Percentiles rank a stretch among this genome's conserved stretches.
These are phyloP conservation scores for Solanum corneliomulleri DNA, from an alignment of 257 asterid genomes.

Conservation along the genomic window DNA sequence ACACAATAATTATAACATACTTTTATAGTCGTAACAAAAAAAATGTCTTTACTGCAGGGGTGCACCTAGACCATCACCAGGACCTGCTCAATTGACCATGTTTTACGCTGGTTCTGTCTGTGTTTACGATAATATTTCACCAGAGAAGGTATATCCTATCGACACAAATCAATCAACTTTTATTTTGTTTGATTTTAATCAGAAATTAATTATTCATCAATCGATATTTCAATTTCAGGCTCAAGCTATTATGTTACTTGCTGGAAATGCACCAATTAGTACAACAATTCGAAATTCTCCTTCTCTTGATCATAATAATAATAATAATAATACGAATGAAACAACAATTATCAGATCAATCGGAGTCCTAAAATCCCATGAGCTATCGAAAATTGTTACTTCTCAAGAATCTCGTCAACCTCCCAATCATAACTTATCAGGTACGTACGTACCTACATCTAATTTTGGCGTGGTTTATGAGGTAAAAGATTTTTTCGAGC, in stretches of 20 bases:
- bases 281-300: slow-evolving; percentile 24
- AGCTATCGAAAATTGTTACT: slow-evolving; percentile 19
- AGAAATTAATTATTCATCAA: not conserved
- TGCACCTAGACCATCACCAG: slow-evolving; percentile 13
- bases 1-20: not conserved
- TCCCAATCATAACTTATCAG: slow-evolving; percentile 26
- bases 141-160: slow-evolving; percentile 32
- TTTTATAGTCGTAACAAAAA: not conserved
- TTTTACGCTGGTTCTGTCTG: slow-evolving; percentile 54
- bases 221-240: slow-evolving; percentile 18
- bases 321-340: slow-evolving; percentile 3
- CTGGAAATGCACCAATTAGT: slow-evolving; percentile 46
- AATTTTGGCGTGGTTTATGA: not conserved
- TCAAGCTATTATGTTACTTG: slow-evolving; percentile 59
- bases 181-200: not conserved
- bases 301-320: slow-evolving; percentile 8
- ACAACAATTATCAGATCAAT: slow-evolving; percentile 12
- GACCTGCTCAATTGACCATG: slow-evolving; percentile 58
- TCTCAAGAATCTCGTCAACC: slow-evolving; percentile 21
- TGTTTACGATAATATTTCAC: slow-evolving; percentile 40
- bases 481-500: not conserved
- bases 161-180: not conserved
- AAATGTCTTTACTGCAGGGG: slow-evolving; percentile 11
- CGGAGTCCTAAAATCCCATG: slow-evolving; percentile 15
- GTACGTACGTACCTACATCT: slow-evolving; percentile 8